Conservation (phyloP, 305 asterid species). For the Solanum chacoense region DNA sequence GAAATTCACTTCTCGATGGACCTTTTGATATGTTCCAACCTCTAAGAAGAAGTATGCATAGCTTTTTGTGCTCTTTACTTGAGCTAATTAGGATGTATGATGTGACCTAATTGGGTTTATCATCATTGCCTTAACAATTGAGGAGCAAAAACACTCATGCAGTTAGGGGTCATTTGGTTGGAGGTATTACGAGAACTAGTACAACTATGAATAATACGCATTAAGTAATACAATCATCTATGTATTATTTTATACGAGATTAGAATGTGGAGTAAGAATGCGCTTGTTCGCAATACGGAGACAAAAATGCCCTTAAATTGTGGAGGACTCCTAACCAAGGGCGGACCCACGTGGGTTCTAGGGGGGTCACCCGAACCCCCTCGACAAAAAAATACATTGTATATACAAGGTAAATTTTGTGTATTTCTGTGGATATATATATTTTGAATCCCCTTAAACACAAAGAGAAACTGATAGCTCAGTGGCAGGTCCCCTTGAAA, state of each 20-base stretch:
- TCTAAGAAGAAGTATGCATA: neutral
- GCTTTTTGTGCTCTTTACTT: neutral
- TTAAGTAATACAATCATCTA: neutral
- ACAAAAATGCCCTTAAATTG: neutral
- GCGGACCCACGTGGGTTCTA: too few species aligned
- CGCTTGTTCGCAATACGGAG: neutral
- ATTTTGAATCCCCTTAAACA: too few species aligned
- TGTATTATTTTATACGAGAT: neutral
- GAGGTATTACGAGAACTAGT: neutral
- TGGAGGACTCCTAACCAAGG: neutral
- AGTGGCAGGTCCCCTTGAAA: too few species aligned
- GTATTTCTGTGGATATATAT: too few species aligned
- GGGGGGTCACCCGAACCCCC: too few species aligned
- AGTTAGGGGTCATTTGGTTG: neutral
- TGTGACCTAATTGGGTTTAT: neutral
- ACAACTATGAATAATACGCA: neutral
- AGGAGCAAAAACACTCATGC: neutral
- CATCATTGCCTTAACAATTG: neutral
- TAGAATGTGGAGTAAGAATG: neutral
- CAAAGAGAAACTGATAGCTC: too few species aligned
- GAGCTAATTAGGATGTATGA: neutral
- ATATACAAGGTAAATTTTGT: too few species aligned
- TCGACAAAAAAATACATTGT: too few species aligned
- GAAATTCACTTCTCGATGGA: neutral
- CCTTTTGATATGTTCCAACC: neutral